Percentiles rank a stretch among this genome's conserved stretches.
Conservation (phyloP, 2,329 filamentous ascomycete species). For the Xylaria sp. region DNA sequence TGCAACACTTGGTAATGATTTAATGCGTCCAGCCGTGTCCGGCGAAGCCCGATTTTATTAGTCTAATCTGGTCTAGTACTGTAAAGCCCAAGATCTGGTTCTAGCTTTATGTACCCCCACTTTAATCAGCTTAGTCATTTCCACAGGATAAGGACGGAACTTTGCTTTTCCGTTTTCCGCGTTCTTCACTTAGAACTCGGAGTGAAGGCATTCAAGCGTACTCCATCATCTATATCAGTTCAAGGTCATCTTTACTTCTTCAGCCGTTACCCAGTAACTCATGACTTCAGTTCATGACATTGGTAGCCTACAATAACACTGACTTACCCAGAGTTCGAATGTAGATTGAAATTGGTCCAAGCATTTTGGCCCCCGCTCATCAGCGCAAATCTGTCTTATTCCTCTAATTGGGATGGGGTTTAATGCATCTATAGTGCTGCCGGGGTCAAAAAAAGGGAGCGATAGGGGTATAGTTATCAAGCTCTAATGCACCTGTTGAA, state of each 20-base stretch:
- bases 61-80: too few species aligned
- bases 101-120: too few species aligned
- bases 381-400: constrained; percentile 10
- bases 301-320: not conserved
- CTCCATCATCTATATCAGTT: not conserved
- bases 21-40: too few species aligned
- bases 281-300: constrained; percentile 1
- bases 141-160: too few species aligned
- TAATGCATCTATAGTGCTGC: not conserved
- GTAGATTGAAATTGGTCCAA: not conserved
- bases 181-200: too few species aligned
- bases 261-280: not conserved
- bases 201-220: too few species aligned
- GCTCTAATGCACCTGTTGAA: too few species aligned
- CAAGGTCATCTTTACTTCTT: not conserved
- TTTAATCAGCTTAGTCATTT: too few species aligned
- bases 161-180: too few species aligned
- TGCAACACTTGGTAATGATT: too few species aligned
- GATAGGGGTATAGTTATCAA: constrained; percentile 1
- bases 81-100: too few species aligned
- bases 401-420: constrained; percentile 31
- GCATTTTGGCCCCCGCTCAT: constrained; percentile 22
- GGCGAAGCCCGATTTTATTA: too few species aligned
- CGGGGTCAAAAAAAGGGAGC: not conserved
- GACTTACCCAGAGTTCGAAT: constrained; percentile 15